phyloP scores from a whole-genome alignment of 179 eudicot genomes.

The Vitellaria paradoxa region DNA sequence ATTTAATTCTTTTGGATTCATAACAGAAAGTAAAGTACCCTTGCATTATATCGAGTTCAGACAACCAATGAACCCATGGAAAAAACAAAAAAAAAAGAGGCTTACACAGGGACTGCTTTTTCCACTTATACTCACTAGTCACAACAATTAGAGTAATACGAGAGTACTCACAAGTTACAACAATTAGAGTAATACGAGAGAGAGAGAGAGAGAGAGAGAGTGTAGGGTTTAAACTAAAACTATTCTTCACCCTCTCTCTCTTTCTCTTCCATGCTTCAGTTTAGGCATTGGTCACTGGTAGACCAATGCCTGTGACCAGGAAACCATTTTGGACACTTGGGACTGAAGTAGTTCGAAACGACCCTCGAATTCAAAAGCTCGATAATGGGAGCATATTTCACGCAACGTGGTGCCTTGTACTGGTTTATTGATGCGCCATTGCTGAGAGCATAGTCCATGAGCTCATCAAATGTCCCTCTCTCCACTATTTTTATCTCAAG shows the following conservation, averaged over 20 bases:
- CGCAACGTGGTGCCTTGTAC: constrained; percentile 57
- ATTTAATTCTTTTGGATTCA: too few relatives aligned
- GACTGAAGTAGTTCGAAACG: constrained; percentile 39
- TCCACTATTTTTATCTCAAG: constrained; percentile 50
- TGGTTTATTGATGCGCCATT: constrained; percentile 54
- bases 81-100: too few relatives aligned
- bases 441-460: constrained; percentile 52
- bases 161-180: too few relatives aligned
- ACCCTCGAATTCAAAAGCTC: constrained; percentile 48
- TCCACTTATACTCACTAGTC: too few relatives aligned
- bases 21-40: too few relatives aligned
- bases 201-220: too few relatives aligned
- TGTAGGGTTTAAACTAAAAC: background rate
- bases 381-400: constrained; percentile 41
- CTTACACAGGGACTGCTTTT: too few relatives aligned
- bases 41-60: too few relatives aligned
- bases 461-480: constrained; percentile 47
- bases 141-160: too few relatives aligned
- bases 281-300: background rate
- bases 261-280: background rate
- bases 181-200: too few relatives aligned
- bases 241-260: background rate
- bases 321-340: constrained; percentile 46
- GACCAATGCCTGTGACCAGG: constrained; percentile 48
- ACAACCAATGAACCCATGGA: too few relatives aligned